Percentiles rank a stretch among this genome's conserved stretches.
These are phyloP conservation scores for Curvularia sp. DNA, from an alignment of 2,329 filamentous ascomycete species.

Conservation along the genomic window DNA sequence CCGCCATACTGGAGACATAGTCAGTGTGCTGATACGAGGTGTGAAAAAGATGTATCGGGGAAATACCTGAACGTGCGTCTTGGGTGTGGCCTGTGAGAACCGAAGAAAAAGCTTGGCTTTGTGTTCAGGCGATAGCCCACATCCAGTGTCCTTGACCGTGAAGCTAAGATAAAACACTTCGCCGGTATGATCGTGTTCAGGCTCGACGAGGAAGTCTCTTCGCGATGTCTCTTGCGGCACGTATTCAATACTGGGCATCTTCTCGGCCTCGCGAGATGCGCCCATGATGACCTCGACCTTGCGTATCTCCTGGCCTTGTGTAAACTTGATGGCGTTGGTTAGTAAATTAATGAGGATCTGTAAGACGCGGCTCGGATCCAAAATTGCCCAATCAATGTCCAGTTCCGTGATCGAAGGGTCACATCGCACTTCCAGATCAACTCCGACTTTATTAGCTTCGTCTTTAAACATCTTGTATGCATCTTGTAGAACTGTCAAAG, in stretches of 20 bases:
- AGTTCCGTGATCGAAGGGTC: conserved; percentile 21
- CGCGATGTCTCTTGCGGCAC: conserved; percentile 11
- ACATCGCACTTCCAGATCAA: conserved; percentile 16
- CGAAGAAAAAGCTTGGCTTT: conserved; percentile 30
- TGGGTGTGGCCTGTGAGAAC: conserved; percentile 35
- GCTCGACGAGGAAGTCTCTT: conserved; percentile 1
- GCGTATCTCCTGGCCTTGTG: conserved; percentile 17
- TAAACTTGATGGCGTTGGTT: conserved; percentile 46
- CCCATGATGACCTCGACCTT: conserved; percentile 15
- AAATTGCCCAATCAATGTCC: conserved; percentile 20
- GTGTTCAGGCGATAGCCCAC: conserved; percentile 17
- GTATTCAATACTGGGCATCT: conserved; percentile 11
- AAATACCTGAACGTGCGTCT: conserved; percentile 29
- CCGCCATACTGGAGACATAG: conserved; percentile 29
- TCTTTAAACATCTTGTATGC: conserved; percentile 34
- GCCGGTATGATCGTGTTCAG: conserved; percentile 13
- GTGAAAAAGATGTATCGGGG: not conserved
- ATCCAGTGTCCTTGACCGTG: conserved; percentile 14
- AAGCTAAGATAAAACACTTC: conserved; percentile 21
- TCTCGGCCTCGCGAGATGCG: conserved; percentile 10
- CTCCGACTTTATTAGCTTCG: conserved; percentile 25
- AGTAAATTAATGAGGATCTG: conserved; percentile 42
- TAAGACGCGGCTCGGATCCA: conserved; percentile 26
- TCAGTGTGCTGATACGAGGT: conserved; percentile 17
- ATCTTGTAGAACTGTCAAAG: conserved; percentile 23